Conservation (phyloP, 768 basidiomycete genomes). For the Boletellus ananiceps region DNA sequence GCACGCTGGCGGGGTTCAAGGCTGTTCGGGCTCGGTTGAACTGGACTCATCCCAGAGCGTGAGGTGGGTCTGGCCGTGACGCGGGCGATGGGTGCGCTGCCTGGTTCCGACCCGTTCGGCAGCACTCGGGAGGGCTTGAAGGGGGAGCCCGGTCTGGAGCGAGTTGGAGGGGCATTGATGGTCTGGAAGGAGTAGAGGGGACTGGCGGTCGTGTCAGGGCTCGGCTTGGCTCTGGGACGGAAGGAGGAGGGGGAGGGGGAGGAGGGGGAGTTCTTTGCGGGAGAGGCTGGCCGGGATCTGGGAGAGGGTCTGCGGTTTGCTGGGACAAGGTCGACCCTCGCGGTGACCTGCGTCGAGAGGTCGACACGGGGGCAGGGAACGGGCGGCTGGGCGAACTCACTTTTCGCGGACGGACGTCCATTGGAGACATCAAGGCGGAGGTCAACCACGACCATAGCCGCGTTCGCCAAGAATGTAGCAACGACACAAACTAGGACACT, state of each 20-base stretch:
- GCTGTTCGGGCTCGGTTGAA: slow-evolving; percentile 6
- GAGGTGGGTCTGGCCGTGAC: slow-evolving; percentile 30
- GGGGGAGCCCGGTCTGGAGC: slow-evolving; percentile 40
- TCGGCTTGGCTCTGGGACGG: slow-evolving; percentile 60
- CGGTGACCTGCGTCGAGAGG: slow-evolving; percentile 43
- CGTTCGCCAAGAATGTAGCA: slow-evolving; percentile 1
- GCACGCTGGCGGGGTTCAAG: slow-evolving; percentile 31
- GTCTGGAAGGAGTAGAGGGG: slow-evolving; percentile 13
- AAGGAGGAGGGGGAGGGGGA: slow-evolving; percentile 27
- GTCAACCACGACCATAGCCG: neutral
- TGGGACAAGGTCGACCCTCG: slow-evolving; percentile 43
- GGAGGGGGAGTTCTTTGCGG: slow-evolving; percentile 35
- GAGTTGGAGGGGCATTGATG: slow-evolving; percentile 32
- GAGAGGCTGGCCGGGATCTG: slow-evolving; percentile 47
- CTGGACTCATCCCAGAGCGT: slow-evolving; percentile 8
- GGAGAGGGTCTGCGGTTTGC: slow-evolving; percentile 19
- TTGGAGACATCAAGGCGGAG: slow-evolving; percentile 14
- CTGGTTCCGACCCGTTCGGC: slow-evolving; percentile 28
- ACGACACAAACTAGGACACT: slow-evolving; percentile 35
- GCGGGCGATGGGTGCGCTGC: slow-evolving; percentile 25
- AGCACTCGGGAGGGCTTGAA: slow-evolving; percentile 35
- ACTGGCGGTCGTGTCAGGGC: slow-evolving; percentile 43
- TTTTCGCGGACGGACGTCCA: slow-evolving; percentile 45
- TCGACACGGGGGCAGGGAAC: slow-evolving; percentile 6
- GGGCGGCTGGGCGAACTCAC: slow-evolving; percentile 25